Base-by-base conservation (phyloP, 257 asterid species). In the Rehmannia glutinosa region DNA sequence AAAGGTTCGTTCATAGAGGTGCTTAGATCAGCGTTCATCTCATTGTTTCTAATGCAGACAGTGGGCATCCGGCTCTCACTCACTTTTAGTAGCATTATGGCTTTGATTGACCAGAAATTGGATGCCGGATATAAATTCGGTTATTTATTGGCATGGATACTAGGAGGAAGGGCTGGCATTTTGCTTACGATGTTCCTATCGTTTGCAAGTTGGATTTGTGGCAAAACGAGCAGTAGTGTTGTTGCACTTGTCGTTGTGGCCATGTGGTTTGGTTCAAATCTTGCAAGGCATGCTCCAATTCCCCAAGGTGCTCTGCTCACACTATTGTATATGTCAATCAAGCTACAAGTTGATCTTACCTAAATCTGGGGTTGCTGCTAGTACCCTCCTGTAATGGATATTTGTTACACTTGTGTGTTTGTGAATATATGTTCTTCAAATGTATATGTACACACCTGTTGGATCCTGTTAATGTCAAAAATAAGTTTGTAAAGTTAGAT, bases 281-380 rank as follows among this genome's bases (percentile, higher is more conserved):
- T 91, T 39, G 93, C 95, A 41, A 76, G 87, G 70, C 62, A 69
- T 73, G 86, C 84, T 70, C 95, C 93, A 23, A 62, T 91, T 32
- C 96, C 96, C 2, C 98, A 87, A 72, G 98, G 97, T 67, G 98
- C 98, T 28, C 81, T 92, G 64, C 90, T 89, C 57, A 73, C 98
- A 27, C 85, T 91, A 43, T 62, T 91, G 74, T 86, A 91, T 72
- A 86, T 91, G 97, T 91, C 96, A 19, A 83, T 88, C 64, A 88
- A 81, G 82, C 84, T 87, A 53, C 96, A 87, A 69, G 74, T 72
- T 75, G 95, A 87, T 75, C 81, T 85, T 47, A 81, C 72, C 67
- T 92, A 76, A 81, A 60, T 36, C 65, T 13, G 50, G 6, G 23
- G n/a, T n/a, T n/a, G n/a, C n/a, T n/a, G n/a, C n/a, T n/a, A n/a